These are phyloP conservation scores for Cerrena zonata DNA, from an alignment of 1,284 basidiomycete species.

Conservation along the genomic window DNA sequence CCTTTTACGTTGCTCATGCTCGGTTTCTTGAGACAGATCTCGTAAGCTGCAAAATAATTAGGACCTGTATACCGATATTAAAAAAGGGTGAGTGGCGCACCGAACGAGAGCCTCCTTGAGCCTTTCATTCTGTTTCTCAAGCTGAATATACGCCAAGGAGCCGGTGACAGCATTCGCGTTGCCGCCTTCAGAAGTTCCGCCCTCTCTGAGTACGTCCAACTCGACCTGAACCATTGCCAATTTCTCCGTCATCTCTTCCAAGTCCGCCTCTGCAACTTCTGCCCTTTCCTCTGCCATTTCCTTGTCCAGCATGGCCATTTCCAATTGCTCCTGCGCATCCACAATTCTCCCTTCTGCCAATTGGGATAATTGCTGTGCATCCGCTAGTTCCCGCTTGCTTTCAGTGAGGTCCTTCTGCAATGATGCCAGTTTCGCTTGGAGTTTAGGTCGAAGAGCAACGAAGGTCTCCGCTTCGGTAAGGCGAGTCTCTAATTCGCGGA, in stretches of 20 bases:
- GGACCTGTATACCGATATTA: constrained; percentile 8
- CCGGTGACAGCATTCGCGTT: constrained; percentile 48
- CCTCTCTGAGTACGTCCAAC: constrained; percentile 67
- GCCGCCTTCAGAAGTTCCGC: constrained; percentile 37
- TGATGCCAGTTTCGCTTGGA: constrained; percentile 80
- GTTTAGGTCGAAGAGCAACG: constrained; percentile 79
- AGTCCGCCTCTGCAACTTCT: constrained; percentile 72
- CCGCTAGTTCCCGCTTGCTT: constrained; percentile 61
- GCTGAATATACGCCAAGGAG: constrained; percentile 79
- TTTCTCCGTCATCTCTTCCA: constrained; percentile 74
- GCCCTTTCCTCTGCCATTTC: constrained; percentile 95
- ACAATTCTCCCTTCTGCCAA: constrained; percentile 56
- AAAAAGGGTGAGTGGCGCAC: constrained; percentile 32
- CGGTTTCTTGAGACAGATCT: constrained; percentile 83
- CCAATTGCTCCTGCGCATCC: constrained; percentile 83
- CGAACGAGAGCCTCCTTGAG: constrained; percentile 89
- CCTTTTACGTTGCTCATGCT: constrained; percentile 76
- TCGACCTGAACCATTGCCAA: constrained; percentile 83
- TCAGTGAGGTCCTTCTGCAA: constrained; percentile 74
- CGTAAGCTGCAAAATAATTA: constrained; percentile 52
- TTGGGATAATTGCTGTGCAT: constrained; percentile 59
- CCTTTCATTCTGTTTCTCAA: constrained; percentile 94
- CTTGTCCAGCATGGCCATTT: constrained; percentile 92
- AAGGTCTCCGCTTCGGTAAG: constrained; percentile 81
- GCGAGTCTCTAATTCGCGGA: constrained; percentile 81